Evolutionary conservation across 1,139 yeast genomes (phyloP), one percentile per base, ranked within the genome.

Genomic region (Hemisphaericaspora subhashii): DNA sequence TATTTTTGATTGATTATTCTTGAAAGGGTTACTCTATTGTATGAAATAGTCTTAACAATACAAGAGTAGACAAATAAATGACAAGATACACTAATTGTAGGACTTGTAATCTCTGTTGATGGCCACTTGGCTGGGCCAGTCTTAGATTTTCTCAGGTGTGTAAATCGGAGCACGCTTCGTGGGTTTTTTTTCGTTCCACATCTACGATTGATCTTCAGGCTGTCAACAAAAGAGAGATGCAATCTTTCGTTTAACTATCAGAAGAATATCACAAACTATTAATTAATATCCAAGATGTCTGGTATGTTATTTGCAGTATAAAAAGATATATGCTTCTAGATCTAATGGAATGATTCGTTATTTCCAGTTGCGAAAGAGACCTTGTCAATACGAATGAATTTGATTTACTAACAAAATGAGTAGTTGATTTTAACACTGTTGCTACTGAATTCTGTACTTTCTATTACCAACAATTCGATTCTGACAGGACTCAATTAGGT

Each of bases 381-480:
- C n/a, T n/a, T n/a, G n/a, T n/a, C n/a, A n/a, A n/a, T n/a, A n/a
- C 53, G 22, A 20, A 20, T 6, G 22, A 5, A 20, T 20, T 5
- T 6, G 8, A 23, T 8, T 9, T 50, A 53, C 51, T 51, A 27
- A 16, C 14, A 24, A 4, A 6, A 23, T 21, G 5, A 30, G 8
- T 31, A 64, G 86, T 82, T 60, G 90, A 84, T 64, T 83, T 83
- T 68, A 82, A 77, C 72, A 77, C 88, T 54, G 77, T 78, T 52
- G 80, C 83, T 45, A 62, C 84, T 62, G 95, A 89, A 68, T 90
- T 90, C 73, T 87, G 96, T 61, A 83, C 77, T 64, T 92, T 89
- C 62, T 92, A 92, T 81, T 92, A 92, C 80, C 86, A 87, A 64
- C 95, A 88, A 68, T 92, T 92, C 60, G 98, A 92, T 66, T 66